A percentile compares a stretch with the other conserved stretches of the same genome.
Evolutionary conservation across 495 filamentous ascomycete genomes (phyloP).

Genomic region (Friedmanniomyces simplex): DNA sequence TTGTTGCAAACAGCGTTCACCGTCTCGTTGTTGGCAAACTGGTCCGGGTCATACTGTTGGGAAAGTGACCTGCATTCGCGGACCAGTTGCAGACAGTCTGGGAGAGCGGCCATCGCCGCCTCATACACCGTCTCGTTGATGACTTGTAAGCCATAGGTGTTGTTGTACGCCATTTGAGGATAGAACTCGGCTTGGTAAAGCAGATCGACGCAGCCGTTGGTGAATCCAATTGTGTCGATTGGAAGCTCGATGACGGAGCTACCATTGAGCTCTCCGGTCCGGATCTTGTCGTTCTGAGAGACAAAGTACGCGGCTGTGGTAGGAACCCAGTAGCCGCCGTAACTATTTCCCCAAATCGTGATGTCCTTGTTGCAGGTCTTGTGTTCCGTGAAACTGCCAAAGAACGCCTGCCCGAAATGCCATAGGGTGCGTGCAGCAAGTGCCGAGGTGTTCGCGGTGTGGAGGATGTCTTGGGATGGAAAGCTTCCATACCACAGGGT

Average conservation of each 20-base stretch:
- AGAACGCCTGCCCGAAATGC: slow-evolving; percentile 50
- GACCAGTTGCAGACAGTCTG: slow-evolving; percentile 13
- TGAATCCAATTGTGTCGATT: slow-evolving; percentile 34
- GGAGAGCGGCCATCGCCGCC: neutral
- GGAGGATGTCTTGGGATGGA: slow-evolving; percentile 44
- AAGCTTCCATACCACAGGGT: slow-evolving; percentile 54
- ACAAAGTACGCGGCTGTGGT: slow-evolving; percentile 27
- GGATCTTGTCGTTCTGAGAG: slow-evolving; percentile 31
- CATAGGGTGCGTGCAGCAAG: slow-evolving; percentile 44
- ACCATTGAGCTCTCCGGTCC: slow-evolving; percentile 23
- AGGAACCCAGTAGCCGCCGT: slow-evolving; percentile 54
- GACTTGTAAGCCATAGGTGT: slow-evolving; percentile 28
- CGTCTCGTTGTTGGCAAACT: slow-evolving; percentile 19
- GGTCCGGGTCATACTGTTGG: neutral
- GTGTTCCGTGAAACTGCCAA: slow-evolving; percentile 45
- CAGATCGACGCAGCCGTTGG: slow-evolving; percentile 35
- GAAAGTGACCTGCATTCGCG: slow-evolving; percentile 13
- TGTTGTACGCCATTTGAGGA: slow-evolving; percentile 25
- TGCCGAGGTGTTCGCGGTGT: slow-evolving; percentile 37
- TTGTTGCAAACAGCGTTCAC: slow-evolving; percentile 40
- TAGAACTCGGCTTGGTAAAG: slow-evolving; percentile 16
- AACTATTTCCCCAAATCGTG: slow-evolving; percentile 44
- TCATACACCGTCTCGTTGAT: slow-evolving; percentile 19
- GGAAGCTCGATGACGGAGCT: slow-evolving; percentile 30
- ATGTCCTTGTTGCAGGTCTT: slow-evolving; percentile 46